A percentile compares a stretch with the other conserved stretches of the same genome.
Conservation (phyloP, 768 basidiomycete genomes). For the Cystofilobasidium macerans region DNA sequence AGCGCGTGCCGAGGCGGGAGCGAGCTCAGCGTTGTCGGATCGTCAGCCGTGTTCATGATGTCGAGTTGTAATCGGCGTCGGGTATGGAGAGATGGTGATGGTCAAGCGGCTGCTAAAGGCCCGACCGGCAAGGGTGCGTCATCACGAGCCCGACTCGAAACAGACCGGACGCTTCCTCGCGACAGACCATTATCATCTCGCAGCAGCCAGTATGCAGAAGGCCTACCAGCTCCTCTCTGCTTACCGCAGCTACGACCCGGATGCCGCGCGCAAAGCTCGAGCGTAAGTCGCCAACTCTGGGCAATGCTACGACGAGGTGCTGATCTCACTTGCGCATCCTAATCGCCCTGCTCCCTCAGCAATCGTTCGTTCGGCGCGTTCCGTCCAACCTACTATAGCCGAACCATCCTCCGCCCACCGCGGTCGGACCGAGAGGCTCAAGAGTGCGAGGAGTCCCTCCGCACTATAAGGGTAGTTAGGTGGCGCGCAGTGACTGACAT, state of each 20-base stretch:
- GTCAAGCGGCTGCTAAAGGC: background rate
- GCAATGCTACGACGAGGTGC: too few relatives aligned
- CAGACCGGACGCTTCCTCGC: background rate
- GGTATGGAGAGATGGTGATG: background rate
- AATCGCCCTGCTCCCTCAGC: background rate
- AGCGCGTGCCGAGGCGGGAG: conserved; percentile 3
- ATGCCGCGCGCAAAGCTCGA: background rate
- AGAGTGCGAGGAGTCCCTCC: too few relatives aligned
- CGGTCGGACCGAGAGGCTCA: background rate
- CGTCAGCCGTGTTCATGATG: background rate
- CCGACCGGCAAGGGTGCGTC: background rate
- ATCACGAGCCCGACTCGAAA: background rate
- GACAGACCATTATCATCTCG: too few relatives aligned
- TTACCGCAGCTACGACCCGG: background rate
- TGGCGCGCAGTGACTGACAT: too few relatives aligned
- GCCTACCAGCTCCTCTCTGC: background rate
- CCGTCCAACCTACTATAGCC: background rate
- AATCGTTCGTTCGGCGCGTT: conserved; percentile 2
- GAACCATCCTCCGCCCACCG: background rate
- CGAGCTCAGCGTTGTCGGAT: background rate
- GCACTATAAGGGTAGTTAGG: too few relatives aligned
- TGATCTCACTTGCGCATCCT: background rate
- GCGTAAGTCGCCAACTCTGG: background rate
- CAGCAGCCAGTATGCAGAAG: background rate
- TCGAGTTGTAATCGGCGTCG: background rate